phyloP scores from a whole-genome alignment of 73 alveolate species.

The Blepharisma stoltei region DNA sequence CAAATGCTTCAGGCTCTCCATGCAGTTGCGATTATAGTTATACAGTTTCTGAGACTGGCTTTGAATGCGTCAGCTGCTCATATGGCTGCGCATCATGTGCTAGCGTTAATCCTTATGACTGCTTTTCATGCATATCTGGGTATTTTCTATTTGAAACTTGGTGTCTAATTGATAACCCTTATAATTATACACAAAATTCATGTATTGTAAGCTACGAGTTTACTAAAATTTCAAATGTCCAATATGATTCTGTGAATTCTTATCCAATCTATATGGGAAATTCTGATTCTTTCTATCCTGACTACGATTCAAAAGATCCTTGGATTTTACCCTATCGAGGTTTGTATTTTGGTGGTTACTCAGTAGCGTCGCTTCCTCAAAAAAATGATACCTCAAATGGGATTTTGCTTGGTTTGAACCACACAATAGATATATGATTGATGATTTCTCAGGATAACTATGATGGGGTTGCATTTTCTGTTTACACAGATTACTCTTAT shows the following conservation, averaged over 20 bases:
- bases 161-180: too few species aligned
- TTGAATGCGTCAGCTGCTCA: too few species aligned
- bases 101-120: too few species aligned
- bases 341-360: neutral
- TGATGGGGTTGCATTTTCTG: too few species aligned
- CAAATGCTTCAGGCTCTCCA: too few species aligned
- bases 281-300: neutral
- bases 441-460: neutral
- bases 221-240: neutral
- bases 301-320: neutral
- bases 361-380: neutral
- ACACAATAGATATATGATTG: neutral
- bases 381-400: neutral
- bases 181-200: too few species aligned
- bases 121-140: too few species aligned
- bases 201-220: neutral
- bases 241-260: neutral
- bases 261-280: neutral
- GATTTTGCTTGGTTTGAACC: neutral
- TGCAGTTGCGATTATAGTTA: too few species aligned
- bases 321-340: slow-evolving; percentile 1
- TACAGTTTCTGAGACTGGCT: too few species aligned
- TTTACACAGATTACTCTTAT: too few species aligned
- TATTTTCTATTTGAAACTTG: too few species aligned
- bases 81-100: too few species aligned